Evolutionary conservation across 2,329 filamentous ascomycete species (phyloP).

Genomic region (Ceratocystis ficicola): DNA sequence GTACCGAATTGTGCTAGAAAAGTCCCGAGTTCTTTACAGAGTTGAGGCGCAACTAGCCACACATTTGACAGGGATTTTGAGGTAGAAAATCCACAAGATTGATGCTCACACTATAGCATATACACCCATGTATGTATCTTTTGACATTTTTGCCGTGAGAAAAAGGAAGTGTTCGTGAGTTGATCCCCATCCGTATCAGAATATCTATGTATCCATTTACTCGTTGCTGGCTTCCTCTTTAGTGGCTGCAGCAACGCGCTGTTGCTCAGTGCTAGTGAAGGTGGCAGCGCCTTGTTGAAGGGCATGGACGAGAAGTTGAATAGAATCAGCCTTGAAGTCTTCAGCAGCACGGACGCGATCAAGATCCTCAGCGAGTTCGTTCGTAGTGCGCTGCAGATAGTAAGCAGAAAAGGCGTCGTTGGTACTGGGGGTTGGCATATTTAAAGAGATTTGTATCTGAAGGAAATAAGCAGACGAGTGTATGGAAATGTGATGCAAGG

Average conservation of each 20-base stretch:
- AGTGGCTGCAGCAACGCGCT: constrained; percentile 22
- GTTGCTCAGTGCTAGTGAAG: constrained; percentile 41
- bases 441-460: neutral
- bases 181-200: neutral
- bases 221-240: constrained; percentile 1
- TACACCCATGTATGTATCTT: neutral
- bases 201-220: neutral
- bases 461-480: neutral
- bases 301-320: constrained; percentile 54
- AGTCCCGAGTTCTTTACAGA: no score
- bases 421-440: constrained; percentile 11
- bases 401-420: constrained; percentile 44
- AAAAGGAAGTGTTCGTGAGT: neutral
- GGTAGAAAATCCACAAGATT: neutral
- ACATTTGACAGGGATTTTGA: no score
- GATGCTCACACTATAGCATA: no score
- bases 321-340: constrained; percentile 56
- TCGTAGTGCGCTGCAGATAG: constrained; percentile 57
- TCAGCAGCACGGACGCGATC: constrained; percentile 55
- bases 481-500: neutral
- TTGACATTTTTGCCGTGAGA: neutral
- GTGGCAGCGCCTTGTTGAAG: constrained; percentile 54
- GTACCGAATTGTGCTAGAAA: neutral
- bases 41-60: neutral
- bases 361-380: constrained; percentile 62